Evolutionary conservation across 2,329 filamentous ascomycete species (phyloP).

Genomic region (Curvularia verruculosa): DNA sequence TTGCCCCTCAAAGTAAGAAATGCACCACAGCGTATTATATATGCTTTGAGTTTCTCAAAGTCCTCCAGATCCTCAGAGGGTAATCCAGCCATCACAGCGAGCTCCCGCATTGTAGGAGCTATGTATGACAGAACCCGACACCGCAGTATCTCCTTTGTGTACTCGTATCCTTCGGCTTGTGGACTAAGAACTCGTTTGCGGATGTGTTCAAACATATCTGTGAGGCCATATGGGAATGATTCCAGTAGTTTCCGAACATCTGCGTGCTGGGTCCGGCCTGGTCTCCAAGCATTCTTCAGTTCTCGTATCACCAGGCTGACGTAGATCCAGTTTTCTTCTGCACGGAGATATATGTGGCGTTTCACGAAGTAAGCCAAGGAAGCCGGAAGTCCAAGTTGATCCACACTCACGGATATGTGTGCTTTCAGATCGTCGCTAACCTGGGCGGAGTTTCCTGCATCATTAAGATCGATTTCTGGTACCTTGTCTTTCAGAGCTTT

Average conservation of each 20-base stretch:
- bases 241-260: slow-evolving; percentile 29
- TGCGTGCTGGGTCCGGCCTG: slow-evolving; percentile 18
- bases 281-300: slow-evolving; percentile 26
- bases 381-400: slow-evolving; percentile 21
- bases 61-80: slow-evolving; percentile 23
- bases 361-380: slow-evolving; percentile 33
- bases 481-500: slow-evolving; percentile 21
- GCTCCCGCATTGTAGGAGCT: slow-evolving; percentile 30
- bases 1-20: slow-evolving; percentile 27
- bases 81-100: slow-evolving; percentile 31
- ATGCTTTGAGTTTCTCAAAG: slow-evolving; percentile 21
- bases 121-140: slow-evolving; percentile 25
- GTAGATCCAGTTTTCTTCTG: slow-evolving; percentile 32
- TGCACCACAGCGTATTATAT: slow-evolving; percentile 30
- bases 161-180: slow-evolving; percentile 24
- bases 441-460: slow-evolving; percentile 20
- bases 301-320: slow-evolving; percentile 32
- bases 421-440: slow-evolving; percentile 26
- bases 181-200: slow-evolving; percentile 26
- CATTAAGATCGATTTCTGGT: slow-evolving; percentile 27
- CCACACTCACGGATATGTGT: slow-evolving; percentile 25
- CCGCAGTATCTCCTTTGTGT: slow-evolving; percentile 34
- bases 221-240: slow-evolving; percentile 32
- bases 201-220: slow-evolving; percentile 33
- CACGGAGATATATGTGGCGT: slow-evolving; percentile 28